Evolutionary conservation across 2,329 filamentous ascomycete genomes (phyloP).

Genomic region (Clonostachys byssicola): DNA sequence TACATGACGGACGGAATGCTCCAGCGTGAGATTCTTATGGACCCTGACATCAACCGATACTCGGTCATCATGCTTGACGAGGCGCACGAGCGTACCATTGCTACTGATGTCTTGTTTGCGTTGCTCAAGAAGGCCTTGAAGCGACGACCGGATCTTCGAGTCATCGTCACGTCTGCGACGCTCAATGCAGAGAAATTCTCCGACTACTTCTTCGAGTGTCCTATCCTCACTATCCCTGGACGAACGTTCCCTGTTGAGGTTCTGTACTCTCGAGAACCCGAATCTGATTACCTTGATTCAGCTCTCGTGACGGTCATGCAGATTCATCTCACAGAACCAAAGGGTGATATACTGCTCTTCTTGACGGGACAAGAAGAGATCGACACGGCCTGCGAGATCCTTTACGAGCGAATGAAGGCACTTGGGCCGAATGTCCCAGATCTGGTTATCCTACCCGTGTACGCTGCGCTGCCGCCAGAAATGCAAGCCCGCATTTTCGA

Average conservation of each 20-base stretch:
- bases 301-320: conserved; percentile 98
- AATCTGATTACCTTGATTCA: conserved; percentile 91
- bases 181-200: conserved; percentile 98
- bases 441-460: conserved; percentile 90
- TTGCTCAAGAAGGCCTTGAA: conserved; percentile 91
- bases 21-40: conserved; percentile 88
- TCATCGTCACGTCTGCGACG: conserved; percentile 96
- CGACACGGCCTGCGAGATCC: conserved; percentile 86
- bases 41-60: conserved; percentile 84
- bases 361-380: conserved; percentile 98
- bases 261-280: conserved; percentile 90
- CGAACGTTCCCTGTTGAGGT: conserved; percentile 94
- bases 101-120: conserved; percentile 92
- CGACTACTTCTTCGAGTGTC: conserved; percentile 90
- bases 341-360: conserved; percentile 94
- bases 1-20: conserved; percentile 99
- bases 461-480: conserved; percentile 87
- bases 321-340: conserved; percentile 88
- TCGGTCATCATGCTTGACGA: conserved; percentile 98
- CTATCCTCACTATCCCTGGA: conserved; percentile 94
- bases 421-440: conserved; percentile 88
- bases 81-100: conserved; percentile 93
- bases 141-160: conserved; percentile 78
- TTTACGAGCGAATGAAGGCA: conserved; percentile 95
- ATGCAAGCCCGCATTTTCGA: conserved; percentile 95